These are phyloP conservation scores for Hippophae gyantsensis DNA, from an alignment of 306 rosid species.

Conservation along the genomic window DNA sequence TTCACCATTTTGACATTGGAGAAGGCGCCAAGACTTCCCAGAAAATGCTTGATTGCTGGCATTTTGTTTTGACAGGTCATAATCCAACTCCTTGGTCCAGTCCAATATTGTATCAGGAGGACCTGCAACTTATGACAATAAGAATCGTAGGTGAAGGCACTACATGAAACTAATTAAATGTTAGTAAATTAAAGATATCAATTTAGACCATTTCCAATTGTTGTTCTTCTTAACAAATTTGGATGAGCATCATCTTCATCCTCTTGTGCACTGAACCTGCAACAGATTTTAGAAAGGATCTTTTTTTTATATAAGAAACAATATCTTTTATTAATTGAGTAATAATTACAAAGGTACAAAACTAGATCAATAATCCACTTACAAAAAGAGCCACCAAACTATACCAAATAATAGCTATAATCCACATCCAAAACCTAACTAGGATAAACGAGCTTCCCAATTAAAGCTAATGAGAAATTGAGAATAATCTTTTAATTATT, in stretches of 20 bases:
- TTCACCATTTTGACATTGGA: slow-evolving; percentile 85
- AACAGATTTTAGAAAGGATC: background rate
- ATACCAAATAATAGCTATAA: too few species aligned
- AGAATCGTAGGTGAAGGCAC: slow-evolving; percentile 13
- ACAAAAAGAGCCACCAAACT: too few species aligned
- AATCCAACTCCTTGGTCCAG: slow-evolving; percentile 82
- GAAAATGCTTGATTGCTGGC: slow-evolving; percentile 68
- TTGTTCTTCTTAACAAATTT: slow-evolving; percentile 68
- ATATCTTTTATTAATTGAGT: too few species aligned
- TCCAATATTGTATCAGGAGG: slow-evolving; percentile 82
- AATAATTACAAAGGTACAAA: too few species aligned
- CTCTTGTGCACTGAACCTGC: slow-evolving; percentile 88
- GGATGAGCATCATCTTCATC: slow-evolving; percentile 81
- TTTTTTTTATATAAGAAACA: too few species aligned
- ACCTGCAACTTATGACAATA: slow-evolving; percentile 45
- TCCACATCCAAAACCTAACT: too few species aligned
- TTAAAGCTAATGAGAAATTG: too few species aligned
- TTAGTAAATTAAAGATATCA: slow-evolving; percentile 14
- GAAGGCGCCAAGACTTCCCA: slow-evolving; percentile 93
- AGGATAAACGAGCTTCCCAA: too few species aligned
- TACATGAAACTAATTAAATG: slow-evolving; percentile 13
- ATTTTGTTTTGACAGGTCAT: slow-evolving; percentile 76
- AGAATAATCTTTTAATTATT: too few species aligned
- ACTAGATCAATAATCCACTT: too few species aligned
- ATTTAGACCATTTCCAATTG: slow-evolving; percentile 85